Evolutionary conservation across 2,329 filamentous ascomycete genomes (phyloP), one percentile per base, ranked within the genome.

Genomic region (Venturia aucupariae): DNA sequence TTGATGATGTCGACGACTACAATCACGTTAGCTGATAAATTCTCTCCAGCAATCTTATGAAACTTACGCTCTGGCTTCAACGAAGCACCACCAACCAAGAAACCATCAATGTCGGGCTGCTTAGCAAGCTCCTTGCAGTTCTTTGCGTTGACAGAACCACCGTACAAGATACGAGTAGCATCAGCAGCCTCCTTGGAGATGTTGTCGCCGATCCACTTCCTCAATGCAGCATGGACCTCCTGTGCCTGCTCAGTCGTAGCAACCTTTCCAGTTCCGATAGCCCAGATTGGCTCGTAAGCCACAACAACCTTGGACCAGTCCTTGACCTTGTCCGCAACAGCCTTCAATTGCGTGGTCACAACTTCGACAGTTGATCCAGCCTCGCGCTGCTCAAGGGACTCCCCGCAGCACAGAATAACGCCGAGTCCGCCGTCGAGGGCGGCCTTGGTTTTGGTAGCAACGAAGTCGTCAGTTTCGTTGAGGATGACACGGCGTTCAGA

Each of bases 261-360:
- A 61, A 78, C 74, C 69, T 79, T 77, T 71, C 94, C 94, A 70
- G 94, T 97, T 71, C 93, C 93, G 66, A 88, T 88, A 65, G 86
- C 86, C 93, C 94, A 99, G 83, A 99, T 95, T 74, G 94, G 94
- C 85, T 99, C 94, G 80, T 99, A 99, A 74, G 94, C 94, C 73
- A 99, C 85, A 76, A 99, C 94, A 69, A 99, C 85, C 82, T 94
- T 94, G 74, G 82, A 85, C 94, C 94, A 99, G 81, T 96, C 90
- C 72, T 85, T 81, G 74, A 90, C 81, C 81, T 89, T 82, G 76
- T 92, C 87, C 65, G 85, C 85, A 69, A 93, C 90, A 69, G 92
- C 92, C 68, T 86, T 84, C 72, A 99, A 85, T 83, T 99, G 94
- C 69, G 80, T 81, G 71, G 89, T 94, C 72, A 95, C 89, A 68